These are phyloP conservation scores for Cryphonectria japonica DNA, from an alignment of 2,329 filamentous ascomycete species.

Conservation along the genomic window DNA sequence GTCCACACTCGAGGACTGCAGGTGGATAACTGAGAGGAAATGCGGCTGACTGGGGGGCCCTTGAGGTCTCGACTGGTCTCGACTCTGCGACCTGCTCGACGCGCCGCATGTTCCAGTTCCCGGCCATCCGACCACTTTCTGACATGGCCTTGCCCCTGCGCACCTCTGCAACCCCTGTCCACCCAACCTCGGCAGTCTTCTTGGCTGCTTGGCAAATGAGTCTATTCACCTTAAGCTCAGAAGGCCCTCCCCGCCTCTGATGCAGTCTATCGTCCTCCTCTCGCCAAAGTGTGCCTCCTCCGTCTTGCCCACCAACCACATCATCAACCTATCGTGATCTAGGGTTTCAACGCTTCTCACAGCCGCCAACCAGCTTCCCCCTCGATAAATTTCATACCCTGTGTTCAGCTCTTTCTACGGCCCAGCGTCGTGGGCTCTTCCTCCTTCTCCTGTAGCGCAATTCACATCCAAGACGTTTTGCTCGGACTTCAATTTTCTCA, in stretches of 20 bases:
- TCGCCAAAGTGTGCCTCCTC: not conserved
- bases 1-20: no score
- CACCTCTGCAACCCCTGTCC: not conserved
- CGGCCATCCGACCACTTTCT: constrained; percentile 26
- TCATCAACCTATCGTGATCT: not conserved
- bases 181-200: not conserved
- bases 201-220: constrained; percentile 14
- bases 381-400: not conserved
- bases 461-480: not conserved
- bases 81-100: constrained; percentile 26
- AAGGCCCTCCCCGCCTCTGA: not conserved
- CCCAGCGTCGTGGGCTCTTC: not conserved
- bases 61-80: constrained; percentile 20
- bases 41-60: not conserved
- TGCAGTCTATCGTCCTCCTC: not conserved
- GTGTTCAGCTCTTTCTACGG: not conserved
- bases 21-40: no score
- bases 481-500: not conserved
- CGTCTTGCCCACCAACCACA: not conserved
- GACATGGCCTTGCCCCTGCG: constrained; percentile 19
- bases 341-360: not conserved
- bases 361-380: no score
- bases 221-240: constrained; percentile 26
- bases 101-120: constrained; percentile 27
- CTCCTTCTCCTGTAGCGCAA: not conserved